Evolutionary conservation across 257 asterid species (phyloP), one percentile per base, ranked within the genome.

Genomic region (Rubia yunnanensis): DNA sequence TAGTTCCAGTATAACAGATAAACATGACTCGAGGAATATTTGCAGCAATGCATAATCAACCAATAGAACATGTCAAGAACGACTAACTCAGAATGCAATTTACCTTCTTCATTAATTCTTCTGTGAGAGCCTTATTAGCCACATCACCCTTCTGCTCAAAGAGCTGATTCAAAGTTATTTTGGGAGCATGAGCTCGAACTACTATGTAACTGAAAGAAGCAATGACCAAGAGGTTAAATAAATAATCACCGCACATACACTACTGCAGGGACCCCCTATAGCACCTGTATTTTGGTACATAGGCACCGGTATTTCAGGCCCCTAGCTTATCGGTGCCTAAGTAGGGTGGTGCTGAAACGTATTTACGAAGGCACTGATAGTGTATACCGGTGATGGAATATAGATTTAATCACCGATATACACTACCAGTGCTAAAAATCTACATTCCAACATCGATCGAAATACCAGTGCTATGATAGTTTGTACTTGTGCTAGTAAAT

Each of bases 91-190:
- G n/a, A 59, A 49, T 34, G 49, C 32, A 48, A 63, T 38, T 54
- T 71, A 86, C 98, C 98, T 89, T 92, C 84, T 87, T 96, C 63
- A n/a, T n/a, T n/a, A 92, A 97, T 77, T 92, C 98, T 82, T 84
- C 95, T 65, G 78, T 69, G 49, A 92, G 96, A 76, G 97, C 87
- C 83, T n/a, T n/a, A n/a, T 83, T 85, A 77, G 98, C 98, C 38
- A 92, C 97, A 81, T 89, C 98, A 63, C 82, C 77, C 79, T 92
- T 92, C 73, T 92, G 98, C 76, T 87, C 98, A 73, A 89, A 92
- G 74, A 92, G 86, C 67, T 76, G 97, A 78, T 92, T 97, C 92
- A 92, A 78, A 63, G 81, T 84, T 86, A 92, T 83, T 75, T 77
- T 87, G 56, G 98, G 98, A 72, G 89, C 97, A 79, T 85, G 95